Evolutionary conservation across 1,139 yeast genomes (phyloP), one percentile per base, ranked within the genome.

Genomic region (Saccharomyces hybrid): DNA sequence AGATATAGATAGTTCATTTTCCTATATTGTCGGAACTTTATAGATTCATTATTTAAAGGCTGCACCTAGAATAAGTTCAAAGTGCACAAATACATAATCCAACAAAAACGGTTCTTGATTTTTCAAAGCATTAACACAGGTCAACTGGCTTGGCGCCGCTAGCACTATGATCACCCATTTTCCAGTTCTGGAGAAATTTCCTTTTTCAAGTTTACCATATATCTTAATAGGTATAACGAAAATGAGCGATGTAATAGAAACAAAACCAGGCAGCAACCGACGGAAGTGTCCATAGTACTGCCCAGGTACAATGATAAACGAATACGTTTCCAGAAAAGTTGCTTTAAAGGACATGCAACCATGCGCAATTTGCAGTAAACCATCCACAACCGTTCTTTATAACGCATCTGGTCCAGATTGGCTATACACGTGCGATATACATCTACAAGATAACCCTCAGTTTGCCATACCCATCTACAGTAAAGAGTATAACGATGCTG

Each of bases 371-470:
- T 88, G 95, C 70, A 83, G 76, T 65, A 83, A 83, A 60, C 88
- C 93, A 1, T 73, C 88, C 0, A 61, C 75, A 1, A 75, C 80
- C 0, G 95, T 87, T 2, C 70, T 87, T 41, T 76, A 84, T 55
- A 62, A 61, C 50, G 52, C 52, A 16, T 53, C 59, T 2, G 63
- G 77, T 62, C 72, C 75, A 3, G 93, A 86, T 66, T 86, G 83
- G 75, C 84, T 88, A 66, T 86, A 85, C 65, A 75, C 81, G 1
- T 88, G 95, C 66, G 79, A 77, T 27, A 62, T 75, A n/a, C 95
- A 87, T 69, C 69, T 87, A 50, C 70, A 68, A 16, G 95, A 87
- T 63, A 68, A 68, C 54, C 69, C 75, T 1, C 75, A 77, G n/a
- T 86, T 86, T 69, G 88, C 87, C 2, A 68, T 70, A 1, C 82